phyloP scores from a whole-genome alignment of 805 yeast genomes.

The Kodamaea kaohsiungensis region DNA sequence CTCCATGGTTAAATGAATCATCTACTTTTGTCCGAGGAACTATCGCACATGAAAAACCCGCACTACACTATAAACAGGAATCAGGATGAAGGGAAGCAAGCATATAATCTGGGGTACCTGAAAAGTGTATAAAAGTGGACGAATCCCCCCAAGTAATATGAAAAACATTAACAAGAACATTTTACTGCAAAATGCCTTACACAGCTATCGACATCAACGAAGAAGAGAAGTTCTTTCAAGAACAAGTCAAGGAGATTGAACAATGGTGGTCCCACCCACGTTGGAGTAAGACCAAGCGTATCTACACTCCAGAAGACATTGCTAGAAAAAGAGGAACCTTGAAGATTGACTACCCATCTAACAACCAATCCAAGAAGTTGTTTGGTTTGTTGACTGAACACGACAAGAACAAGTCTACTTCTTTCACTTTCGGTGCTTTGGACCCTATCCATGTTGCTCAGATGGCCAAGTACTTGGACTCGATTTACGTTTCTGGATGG shows the following conservation, averaged over 20 bases:
- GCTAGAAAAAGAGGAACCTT: slow-evolving; percentile 85
- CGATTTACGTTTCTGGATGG: slow-evolving; percentile 96
- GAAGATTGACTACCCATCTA: slow-evolving; percentile 73
- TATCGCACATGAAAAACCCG: background rate
- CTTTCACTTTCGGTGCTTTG: slow-evolving; percentile 92
- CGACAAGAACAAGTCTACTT: slow-evolving; percentile 67
- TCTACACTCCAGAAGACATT: slow-evolving; percentile 84
- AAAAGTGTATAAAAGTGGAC: slow-evolving; percentile 3
- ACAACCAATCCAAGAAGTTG: slow-evolving; percentile 79
- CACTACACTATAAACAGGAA: background rate
- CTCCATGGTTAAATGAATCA: background rate
- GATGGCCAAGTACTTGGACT: slow-evolving; percentile 94
- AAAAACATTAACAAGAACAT: background rate
- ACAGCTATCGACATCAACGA: slow-evolving; percentile 56
- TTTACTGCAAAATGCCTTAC: slow-evolving; percentile 45
- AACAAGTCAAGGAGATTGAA: slow-evolving; percentile 71
- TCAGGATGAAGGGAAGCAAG: background rate
- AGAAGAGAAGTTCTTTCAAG: slow-evolving; percentile 65
- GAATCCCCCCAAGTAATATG: background rate
- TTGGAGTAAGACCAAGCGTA: slow-evolving; percentile 85
- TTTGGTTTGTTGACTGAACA: slow-evolving; percentile 71
- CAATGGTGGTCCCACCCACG: slow-evolving; percentile 95
- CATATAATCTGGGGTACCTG: background rate
- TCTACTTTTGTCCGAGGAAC: background rate
- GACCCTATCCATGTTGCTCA: slow-evolving; percentile 96